A percentile compares a stretch with the other conserved stretches of the same genome.
Evolutionary conservation across 345 rosid genomes (phyloP).

Genomic region (Sisymbrium irio): DNA sequence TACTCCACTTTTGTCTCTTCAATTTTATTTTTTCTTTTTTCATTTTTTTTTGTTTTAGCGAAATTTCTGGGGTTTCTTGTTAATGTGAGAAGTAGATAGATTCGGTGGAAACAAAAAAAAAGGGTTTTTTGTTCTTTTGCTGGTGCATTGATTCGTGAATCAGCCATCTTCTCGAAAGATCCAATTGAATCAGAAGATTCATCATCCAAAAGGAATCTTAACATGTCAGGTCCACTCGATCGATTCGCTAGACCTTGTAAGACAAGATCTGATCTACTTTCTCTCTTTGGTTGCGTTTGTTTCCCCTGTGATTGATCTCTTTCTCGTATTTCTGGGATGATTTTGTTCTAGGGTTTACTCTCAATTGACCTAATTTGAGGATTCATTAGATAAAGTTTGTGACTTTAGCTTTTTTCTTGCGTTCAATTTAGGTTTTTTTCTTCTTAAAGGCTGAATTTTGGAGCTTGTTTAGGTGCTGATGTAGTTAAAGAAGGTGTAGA

Average conservation of each 20-base stretch:
- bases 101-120: not conserved
- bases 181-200: constrained; percentile 1
- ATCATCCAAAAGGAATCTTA: constrained; percentile 15
- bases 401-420: not conserved
- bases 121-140: not conserved
- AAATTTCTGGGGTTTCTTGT: constrained; percentile 12
- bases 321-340: not conserved
- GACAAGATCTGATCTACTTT: constrained; percentile 37
- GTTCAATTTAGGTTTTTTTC: not conserved
- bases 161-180: constrained; percentile 26
- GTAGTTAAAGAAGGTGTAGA: not conserved
- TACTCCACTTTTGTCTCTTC: constrained; percentile 29
- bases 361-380: not conserved
- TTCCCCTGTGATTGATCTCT: no score
- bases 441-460: not conserved
- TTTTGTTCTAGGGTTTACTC: constrained; percentile 32
- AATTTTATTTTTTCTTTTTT: no score
- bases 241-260: constrained; percentile 96
- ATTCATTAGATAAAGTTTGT: not conserved
- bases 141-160: constrained; percentile 33
- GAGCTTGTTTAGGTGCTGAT: not conserved
- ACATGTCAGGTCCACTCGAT: constrained; percentile 97
- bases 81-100: constrained; percentile 29
- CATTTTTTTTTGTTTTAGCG: not conserved
- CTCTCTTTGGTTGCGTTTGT: no score